Evolutionary conservation across 2,329 filamentous ascomycete genomes (phyloP).

Genomic region (Blastomyces emzantsi): DNA sequence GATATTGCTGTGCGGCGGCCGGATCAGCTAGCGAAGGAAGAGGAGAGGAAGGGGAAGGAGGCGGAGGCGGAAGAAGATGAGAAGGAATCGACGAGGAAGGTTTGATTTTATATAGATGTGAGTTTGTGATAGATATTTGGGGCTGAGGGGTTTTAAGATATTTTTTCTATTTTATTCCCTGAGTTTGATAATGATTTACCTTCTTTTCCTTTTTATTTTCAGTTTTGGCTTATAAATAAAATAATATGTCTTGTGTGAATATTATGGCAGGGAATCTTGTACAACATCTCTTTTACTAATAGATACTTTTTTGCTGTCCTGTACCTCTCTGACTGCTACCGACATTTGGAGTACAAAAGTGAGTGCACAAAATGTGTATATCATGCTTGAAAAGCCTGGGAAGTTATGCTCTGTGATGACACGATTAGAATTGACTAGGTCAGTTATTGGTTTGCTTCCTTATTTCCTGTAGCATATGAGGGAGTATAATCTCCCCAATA

Average conservation of each 20-base stretch:
- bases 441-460: neutral
- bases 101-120: conserved; percentile 7
- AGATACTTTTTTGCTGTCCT: neutral
- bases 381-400: neutral
- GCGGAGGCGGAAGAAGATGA: conserved; percentile 38
- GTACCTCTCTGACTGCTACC: neutral
- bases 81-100: conserved; percentile 26
- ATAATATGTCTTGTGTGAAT: neutral
- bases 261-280: neutral
- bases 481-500: no score
- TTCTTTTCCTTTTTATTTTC: neutral
- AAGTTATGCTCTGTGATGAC: neutral
- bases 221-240: conserved; percentile 11
- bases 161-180: neutral
- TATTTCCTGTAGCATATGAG: neutral
- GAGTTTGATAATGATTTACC: neutral
- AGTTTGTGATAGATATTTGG: neutral
- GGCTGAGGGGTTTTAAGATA: neutral
- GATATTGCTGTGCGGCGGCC: conserved; percentile 81
- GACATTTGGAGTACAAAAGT: no score
- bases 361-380: neutral
- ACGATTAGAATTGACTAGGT: neutral
- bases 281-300: neutral
- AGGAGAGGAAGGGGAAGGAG: conserved; percentile 55
- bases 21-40: conserved; percentile 76